Evolutionary conservation across 345 rosid genomes (phyloP).

Genomic region (Euclidium syriacum): DNA sequence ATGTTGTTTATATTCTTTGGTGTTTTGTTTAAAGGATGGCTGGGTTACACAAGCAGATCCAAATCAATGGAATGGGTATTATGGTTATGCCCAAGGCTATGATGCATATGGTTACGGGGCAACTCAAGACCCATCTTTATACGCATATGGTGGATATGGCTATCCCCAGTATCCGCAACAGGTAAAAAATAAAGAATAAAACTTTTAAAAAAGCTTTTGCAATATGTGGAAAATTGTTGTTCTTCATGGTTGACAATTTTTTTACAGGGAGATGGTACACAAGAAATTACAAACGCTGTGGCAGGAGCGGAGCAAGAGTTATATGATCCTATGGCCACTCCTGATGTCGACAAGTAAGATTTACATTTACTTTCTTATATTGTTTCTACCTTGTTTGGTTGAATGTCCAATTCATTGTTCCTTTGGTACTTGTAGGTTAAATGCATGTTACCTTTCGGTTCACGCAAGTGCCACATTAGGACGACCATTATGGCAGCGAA

Average conservation of each 20-base stretch:
- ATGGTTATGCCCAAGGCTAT: constrained; percentile 93
- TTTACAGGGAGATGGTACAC: constrained; percentile 75
- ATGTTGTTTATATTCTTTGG: constrained; percentile 16
- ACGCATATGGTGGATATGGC: constrained; percentile 86
- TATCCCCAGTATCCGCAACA: constrained; percentile 85
- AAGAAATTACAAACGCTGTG: constrained; percentile 44
- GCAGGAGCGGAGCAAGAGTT: constrained; percentile 57
- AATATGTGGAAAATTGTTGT: not conserved
- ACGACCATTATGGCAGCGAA: constrained; percentile 62
- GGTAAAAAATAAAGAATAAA: constrained; percentile 34
- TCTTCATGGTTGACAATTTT: not conserved
- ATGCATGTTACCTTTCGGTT: constrained; percentile 66
- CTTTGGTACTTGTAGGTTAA: constrained; percentile 50
- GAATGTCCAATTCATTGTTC: constrained; percentile 12
- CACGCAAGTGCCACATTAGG: constrained; percentile 75
- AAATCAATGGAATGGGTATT: constrained; percentile 83
- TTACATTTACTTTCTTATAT: not conserved
- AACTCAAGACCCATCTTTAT: constrained; percentile 83
- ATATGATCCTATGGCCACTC: constrained; percentile 78
- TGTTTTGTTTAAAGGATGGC: constrained; percentile 53
- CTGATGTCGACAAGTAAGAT: constrained; percentile 75
- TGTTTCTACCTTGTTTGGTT: not conserved
- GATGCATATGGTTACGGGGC: constrained; percentile 81
- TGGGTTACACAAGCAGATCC: constrained; percentile 80
- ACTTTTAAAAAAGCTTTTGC: not conserved